Conservation (phyloP, 768 basidiomycete genomes). For the Naganishia antarctica region DNA sequence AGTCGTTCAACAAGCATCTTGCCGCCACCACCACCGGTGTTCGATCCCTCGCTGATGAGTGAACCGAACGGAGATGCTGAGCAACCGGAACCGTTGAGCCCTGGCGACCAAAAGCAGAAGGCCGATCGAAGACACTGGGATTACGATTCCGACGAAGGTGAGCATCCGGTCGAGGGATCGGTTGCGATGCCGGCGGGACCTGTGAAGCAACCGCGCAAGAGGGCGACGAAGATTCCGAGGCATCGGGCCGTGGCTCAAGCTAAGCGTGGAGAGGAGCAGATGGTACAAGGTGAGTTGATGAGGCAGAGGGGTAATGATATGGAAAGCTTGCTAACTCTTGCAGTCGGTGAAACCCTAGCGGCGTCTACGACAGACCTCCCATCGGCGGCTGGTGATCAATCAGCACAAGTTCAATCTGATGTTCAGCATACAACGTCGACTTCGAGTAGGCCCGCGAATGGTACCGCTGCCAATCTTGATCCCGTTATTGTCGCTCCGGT, state of each 20-base stretch:
- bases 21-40: conserved; percentile 3
- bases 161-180: not conserved
- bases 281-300: too few relatives aligned
- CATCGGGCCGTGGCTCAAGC: not conserved
- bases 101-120: not conserved
- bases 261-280: not conserved
- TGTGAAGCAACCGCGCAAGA: not conserved
- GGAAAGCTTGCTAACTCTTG: too few relatives aligned
- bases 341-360: too few relatives aligned
- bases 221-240: not conserved
- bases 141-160: conserved; percentile 13
- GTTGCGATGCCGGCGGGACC: not conserved
- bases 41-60: not conserved
- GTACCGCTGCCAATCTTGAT: too few relatives aligned
- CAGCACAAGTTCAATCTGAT: too few relatives aligned
- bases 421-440: too few relatives aligned
- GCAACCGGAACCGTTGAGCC: not conserved
- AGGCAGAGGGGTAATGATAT: too few relatives aligned
- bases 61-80: not conserved
- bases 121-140: not conserved
- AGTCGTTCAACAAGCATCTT: conserved; percentile 13
- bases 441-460: too few relatives aligned
- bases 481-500: too few relatives aligned
- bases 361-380: too few relatives aligned
- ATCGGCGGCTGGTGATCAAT: too few relatives aligned